phyloP scores from a whole-genome alignment of 2,329 filamentous ascomycete genomes.

The Simplicillium aogashimaense region DNA sequence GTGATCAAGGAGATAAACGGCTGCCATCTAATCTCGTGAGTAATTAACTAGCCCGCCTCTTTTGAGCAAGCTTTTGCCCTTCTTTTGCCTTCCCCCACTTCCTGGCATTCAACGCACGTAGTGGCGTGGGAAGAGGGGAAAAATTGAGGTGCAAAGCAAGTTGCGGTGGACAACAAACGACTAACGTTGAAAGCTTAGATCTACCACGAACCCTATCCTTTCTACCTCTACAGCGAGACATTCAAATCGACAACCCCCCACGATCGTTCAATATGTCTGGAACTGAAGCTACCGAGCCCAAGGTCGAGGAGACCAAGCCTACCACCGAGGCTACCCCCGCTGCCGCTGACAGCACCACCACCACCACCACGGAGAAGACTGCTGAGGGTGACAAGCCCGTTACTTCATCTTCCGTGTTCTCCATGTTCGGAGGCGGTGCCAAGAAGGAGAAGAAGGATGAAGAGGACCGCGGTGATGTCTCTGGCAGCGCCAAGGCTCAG shows the following conservation, averaged over 20 bases:
- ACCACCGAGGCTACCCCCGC: constrained; percentile 1
- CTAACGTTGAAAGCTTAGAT: too few relatives aligned
- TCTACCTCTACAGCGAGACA: too few relatives aligned
- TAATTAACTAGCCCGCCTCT: neutral
- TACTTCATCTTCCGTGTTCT: constrained; percentile 67
- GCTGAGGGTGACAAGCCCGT: constrained; percentile 28
- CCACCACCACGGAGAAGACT: constrained; percentile 7
- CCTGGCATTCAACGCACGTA: too few relatives aligned
- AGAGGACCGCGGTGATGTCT: constrained; percentile 76
- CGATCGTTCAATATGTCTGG: constrained; percentile 32
- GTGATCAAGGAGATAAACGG: too few relatives aligned
- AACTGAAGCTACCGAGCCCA: constrained; percentile 41
- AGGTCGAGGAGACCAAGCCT: constrained; percentile 38
- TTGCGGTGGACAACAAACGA: too few relatives aligned
- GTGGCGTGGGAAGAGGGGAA: too few relatives aligned
- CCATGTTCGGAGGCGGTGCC: constrained; percentile 95
- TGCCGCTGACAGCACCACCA: constrained; percentile 11
- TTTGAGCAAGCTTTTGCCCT: constrained; percentile 2
- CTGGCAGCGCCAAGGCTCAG: constrained; percentile 78
- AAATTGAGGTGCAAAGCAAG: too few relatives aligned
- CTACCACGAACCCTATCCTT: too few relatives aligned
- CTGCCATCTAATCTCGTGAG: neutral
- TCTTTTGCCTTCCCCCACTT: too few relatives aligned
- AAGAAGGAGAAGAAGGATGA: constrained; percentile 94
- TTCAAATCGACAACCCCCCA: too few relatives aligned